Percentiles rank a stretch among this genome's conserved stretches.
These are phyloP conservation scores for Hydrangea macrophylla DNA, from an alignment of 148 eudicot genomes.

Conservation along the genomic window DNA sequence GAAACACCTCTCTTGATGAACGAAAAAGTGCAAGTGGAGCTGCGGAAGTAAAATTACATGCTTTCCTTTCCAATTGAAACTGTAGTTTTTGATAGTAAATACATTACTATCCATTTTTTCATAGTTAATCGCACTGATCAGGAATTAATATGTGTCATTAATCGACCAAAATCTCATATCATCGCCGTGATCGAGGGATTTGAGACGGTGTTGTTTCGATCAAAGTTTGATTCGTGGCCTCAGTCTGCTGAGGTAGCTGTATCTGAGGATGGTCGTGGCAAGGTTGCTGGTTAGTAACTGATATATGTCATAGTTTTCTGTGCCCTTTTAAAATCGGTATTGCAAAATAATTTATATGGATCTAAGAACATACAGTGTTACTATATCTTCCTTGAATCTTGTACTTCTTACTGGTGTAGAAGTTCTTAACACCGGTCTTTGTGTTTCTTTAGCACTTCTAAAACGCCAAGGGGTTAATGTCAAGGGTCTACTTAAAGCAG, in stretches of 20 bases:
- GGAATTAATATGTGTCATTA: conserved; percentile 64
- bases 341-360: background rate
- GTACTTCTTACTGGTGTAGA: background rate
- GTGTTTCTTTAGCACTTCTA: conserved; percentile 65
- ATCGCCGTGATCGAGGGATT: conserved; percentile 76
- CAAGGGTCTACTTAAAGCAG: conserved; percentile 85
- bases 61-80: background rate
- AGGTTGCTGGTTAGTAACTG: conserved; percentile 77
- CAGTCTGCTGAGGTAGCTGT: conserved; percentile 54
- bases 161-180: conserved; percentile 69
- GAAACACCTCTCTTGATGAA: conserved; percentile 65
- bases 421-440: conserved; percentile 10
- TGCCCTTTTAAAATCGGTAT: background rate
- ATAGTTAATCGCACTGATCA: conserved; percentile 21
- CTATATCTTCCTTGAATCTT: background rate
- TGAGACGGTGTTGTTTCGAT: conserved; percentile 69
- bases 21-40: conserved; percentile 75
- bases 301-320: background rate
- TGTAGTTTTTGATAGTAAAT: conserved; percentile 5
- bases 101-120: conserved; percentile 3
- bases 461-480: conserved; percentile 96
- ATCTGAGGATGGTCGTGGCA: conserved; percentile 93
- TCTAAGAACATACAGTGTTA: background rate
- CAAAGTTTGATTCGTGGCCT: conserved; percentile 80
- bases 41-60: conserved; percentile 55